phyloP scores from a whole-genome alignment of 768 basidiomycete species.

The Russula brevipes region DNA sequence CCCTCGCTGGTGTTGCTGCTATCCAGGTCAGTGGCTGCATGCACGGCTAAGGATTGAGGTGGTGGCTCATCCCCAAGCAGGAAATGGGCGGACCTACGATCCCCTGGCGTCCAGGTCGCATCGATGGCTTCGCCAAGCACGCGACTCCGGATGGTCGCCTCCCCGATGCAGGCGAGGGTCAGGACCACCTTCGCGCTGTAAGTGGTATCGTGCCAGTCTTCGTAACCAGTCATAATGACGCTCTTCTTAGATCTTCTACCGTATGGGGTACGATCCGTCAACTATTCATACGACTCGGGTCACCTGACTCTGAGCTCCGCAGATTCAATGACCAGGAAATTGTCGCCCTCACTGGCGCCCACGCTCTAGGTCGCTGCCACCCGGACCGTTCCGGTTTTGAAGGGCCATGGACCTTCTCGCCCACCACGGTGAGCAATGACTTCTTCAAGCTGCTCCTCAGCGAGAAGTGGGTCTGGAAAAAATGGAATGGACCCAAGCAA shows the following conservation, averaged over 20 bases:
- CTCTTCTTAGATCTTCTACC: slow-evolving; percentile 65
- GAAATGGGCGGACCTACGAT: slow-evolving; percentile 92
- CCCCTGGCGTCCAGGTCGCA: slow-evolving; percentile 89
- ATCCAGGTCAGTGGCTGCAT: slow-evolving; percentile 48
- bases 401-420: slow-evolving; percentile 95
- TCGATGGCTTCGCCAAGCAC: slow-evolving; percentile 74
- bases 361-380: slow-evolving; percentile 96
- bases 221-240: not conserved
- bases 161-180: slow-evolving; percentile 79
- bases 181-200: slow-evolving; percentile 78
- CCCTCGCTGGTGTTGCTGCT: slow-evolving; percentile 87
- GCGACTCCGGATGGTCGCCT: slow-evolving; percentile 86
- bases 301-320: not conserved
- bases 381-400: slow-evolving; percentile 72
- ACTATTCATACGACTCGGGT: not conserved
- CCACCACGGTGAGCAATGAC: slow-evolving; percentile 81
- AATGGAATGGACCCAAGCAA: slow-evolving; percentile 93
- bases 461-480: slow-evolving; percentile 95
- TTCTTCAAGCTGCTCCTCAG: slow-evolving; percentile 80
- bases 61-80: slow-evolving; percentile 30
- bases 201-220: slow-evolving; percentile 26
- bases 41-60: not conserved
- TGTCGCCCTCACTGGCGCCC: slow-evolving; percentile 89
- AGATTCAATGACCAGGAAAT: slow-evolving; percentile 96
- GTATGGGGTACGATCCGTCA: slow-evolving; percentile 59